Percentiles rank a stretch among this genome's conserved stretches.
phyloP scores from a whole-genome alignment of 2,329 filamentous ascomycete genomes.

The Stylonectria norvegica region DNA sequence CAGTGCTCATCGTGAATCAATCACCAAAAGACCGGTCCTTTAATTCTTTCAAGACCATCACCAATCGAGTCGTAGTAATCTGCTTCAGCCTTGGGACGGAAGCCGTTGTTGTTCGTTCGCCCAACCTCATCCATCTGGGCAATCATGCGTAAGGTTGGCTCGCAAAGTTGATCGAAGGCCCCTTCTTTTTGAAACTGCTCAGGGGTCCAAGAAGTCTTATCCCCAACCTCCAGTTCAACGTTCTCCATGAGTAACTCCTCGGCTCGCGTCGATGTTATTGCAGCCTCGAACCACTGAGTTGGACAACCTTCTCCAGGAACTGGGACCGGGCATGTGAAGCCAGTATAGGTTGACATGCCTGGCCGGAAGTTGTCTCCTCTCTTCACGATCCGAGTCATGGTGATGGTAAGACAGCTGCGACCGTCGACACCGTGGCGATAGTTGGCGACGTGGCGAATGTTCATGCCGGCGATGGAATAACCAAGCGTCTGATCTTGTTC shows the following conservation, averaged over 20 bases:
- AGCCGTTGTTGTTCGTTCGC: constrained; percentile 24
- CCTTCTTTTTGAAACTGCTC: constrained; percentile 20
- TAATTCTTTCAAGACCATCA: constrained; percentile 5
- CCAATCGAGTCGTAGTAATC: constrained; percentile 6
- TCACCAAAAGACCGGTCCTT: constrained; percentile 20
- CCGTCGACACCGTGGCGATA: constrained; percentile 15
- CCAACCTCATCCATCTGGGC: constrained; percentile 32
- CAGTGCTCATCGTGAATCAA: too few species aligned
- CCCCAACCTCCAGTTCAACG: constrained; percentile 23
- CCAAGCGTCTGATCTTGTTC: constrained; percentile 3
- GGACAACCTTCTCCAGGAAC: constrained; percentile 7
- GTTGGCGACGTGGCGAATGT: constrained; percentile 19
- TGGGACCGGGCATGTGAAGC: constrained; percentile 8
- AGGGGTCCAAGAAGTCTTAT: constrained; percentile 23
- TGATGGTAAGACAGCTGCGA: constrained; percentile 21
- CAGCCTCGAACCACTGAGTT: constrained; percentile 29
- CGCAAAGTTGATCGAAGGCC: constrained; percentile 25
- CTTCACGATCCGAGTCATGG: constrained; percentile 20
- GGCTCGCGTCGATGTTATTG: constrained; percentile 21
- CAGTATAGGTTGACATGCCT: constrained; percentile 4
- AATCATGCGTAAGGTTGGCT: constrained; percentile 29
- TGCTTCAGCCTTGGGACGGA: constrained; percentile 9
- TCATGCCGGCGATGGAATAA: constrained; percentile 15
- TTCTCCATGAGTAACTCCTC: constrained; percentile 26
- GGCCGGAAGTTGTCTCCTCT: background rate